Conservation (phyloP, 1,284 basidiomycete genomes). For the Microbotryomycetes sp. region DNA sequence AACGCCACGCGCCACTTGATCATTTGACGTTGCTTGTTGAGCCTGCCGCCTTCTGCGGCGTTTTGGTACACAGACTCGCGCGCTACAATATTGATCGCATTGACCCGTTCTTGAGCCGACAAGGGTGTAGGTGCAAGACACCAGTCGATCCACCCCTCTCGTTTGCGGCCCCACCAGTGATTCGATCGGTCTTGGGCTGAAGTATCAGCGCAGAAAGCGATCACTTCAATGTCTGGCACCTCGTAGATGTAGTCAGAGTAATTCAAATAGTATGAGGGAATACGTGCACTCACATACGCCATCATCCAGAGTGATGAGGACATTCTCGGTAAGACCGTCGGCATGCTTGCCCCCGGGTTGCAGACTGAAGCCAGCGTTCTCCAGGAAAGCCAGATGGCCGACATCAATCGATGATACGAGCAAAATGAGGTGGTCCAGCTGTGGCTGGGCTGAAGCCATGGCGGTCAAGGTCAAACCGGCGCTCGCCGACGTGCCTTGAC, state of each 20-base stretch:
- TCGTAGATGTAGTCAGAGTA: not conserved
- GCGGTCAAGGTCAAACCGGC: no score
- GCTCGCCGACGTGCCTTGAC: no score
- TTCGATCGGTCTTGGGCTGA: not conserved
- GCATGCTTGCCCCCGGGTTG: conserved; percentile 11
- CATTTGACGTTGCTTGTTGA: conserved; percentile 6
- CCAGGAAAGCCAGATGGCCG: no score
- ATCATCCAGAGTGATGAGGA: conserved; percentile 13
- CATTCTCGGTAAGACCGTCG: conserved; percentile 19
- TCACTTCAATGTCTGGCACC: conserved; percentile 12
- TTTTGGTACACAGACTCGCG: not conserved
- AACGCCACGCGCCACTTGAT: conserved; percentile 16
- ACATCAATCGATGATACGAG: no score
- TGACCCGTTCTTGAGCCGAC: not conserved
- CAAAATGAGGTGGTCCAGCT: no score
- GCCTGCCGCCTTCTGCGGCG: conserved; percentile 2
- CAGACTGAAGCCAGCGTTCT: conserved; percentile 10
- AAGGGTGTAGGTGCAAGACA: conserved; percentile 1
- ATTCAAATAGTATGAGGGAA: not conserved
- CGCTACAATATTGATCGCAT: not conserved
- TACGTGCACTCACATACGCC: conserved; percentile 1
- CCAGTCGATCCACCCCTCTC: conserved; percentile 17
- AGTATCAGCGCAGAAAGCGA: conserved; percentile 10
- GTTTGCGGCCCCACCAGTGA: conserved; percentile 18
- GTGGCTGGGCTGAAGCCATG: no score